Conservation (phyloP, 2,329 filamentous ascomycete genomes). For the Hypoxylon sp. region DNA sequence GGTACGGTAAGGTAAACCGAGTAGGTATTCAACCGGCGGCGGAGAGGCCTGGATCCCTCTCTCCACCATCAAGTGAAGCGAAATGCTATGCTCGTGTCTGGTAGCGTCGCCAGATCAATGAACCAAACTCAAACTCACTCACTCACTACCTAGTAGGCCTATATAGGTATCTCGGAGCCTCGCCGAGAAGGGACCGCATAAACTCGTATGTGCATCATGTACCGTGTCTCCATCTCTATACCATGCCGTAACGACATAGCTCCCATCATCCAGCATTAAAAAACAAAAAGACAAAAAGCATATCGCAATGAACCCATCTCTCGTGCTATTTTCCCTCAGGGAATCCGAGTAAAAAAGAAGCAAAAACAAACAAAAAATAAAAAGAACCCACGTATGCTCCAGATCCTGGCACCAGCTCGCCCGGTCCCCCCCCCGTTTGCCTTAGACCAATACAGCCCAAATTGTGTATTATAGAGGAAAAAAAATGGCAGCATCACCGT, state of each 20-base stretch:
- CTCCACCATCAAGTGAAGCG: constrained; percentile 1
- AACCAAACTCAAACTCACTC: constrained; percentile 30
- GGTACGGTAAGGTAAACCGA: not conserved
- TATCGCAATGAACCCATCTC: constrained; percentile 8
- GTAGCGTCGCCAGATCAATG: constrained; percentile 19
- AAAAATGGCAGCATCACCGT: constrained; percentile 8
- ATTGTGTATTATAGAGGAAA: constrained; percentile 23
- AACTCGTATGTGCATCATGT: constrained; percentile 25
- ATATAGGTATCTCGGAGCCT: constrained; percentile 2
- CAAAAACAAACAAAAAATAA: constrained; percentile 2
- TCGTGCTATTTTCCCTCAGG: constrained; percentile 15
- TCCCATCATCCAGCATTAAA: constrained; percentile 19
- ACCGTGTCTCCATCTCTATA: constrained; percentile 28
- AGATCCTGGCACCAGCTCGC: constrained; percentile 21
- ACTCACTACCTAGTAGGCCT: not conserved
- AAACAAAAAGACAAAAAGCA: not conserved
- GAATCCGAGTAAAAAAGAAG: constrained; percentile 19
- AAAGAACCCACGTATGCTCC: constrained; percentile 32
- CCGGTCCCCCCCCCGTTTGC: constrained; percentile 19
- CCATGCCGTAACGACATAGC: constrained; percentile 17
- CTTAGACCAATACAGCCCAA: constrained; percentile 23
- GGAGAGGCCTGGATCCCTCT: not conserved
- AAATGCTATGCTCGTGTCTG: constrained; percentile 25
- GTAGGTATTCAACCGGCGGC: not conserved
- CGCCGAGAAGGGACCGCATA: constrained; percentile 10